Evolutionary conservation across 1,284 basidiomycete genomes (phyloP).

Genomic region (Rhizoctonia solani): DNA sequence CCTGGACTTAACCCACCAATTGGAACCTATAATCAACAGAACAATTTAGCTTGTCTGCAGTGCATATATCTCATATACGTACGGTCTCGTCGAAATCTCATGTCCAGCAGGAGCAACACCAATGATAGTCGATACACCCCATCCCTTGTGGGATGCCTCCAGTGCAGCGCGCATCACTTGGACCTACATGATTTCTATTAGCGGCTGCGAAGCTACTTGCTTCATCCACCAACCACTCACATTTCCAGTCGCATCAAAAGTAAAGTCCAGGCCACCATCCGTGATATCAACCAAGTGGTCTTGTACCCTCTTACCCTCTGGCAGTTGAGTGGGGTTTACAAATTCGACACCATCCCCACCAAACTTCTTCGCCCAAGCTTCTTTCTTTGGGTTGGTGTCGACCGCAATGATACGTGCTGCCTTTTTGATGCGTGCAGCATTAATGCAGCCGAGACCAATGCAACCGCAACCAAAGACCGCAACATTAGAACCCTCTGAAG

Average conservation of each 20-base stretch:
- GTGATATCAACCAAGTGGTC: slow-evolving; percentile 91
- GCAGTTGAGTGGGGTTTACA: slow-evolving; percentile 79
- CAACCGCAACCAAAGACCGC: slow-evolving; percentile 97
- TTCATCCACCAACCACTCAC: slow-evolving; percentile 51
- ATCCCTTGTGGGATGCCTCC: slow-evolving; percentile 99
- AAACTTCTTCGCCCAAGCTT: slow-evolving; percentile 89
- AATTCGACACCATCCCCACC: slow-evolving; percentile 90
- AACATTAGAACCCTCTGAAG: slow-evolving; percentile 76
- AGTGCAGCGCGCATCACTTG: slow-evolving; percentile 94
- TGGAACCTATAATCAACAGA: slow-evolving; percentile 60
- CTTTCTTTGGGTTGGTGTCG: slow-evolving; percentile 86
- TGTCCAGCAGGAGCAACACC: slow-evolving; percentile 96
- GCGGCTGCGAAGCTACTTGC: neutral
- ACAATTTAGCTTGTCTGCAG: neutral
- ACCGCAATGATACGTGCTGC: slow-evolving; percentile 90
- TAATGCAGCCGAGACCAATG: slow-evolving; percentile 91
- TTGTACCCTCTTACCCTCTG: slow-evolving; percentile 81
- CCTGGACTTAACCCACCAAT: slow-evolving; percentile 43
- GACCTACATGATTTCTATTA: slow-evolving; percentile 53
- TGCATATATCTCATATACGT: slow-evolving; percentile 48
- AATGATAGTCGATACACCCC: slow-evolving; percentile 95
- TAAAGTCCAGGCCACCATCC: slow-evolving; percentile 96
- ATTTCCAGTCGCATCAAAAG: slow-evolving; percentile 96
- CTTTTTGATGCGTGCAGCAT: slow-evolving; percentile 77
- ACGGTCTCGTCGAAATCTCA: slow-evolving; percentile 96